Percentiles rank a stretch among this genome's conserved stretches.
Evolutionary conservation across 1,284 basidiomycete species (phyloP).

Genomic region (Cryptococcus sp.): DNA sequence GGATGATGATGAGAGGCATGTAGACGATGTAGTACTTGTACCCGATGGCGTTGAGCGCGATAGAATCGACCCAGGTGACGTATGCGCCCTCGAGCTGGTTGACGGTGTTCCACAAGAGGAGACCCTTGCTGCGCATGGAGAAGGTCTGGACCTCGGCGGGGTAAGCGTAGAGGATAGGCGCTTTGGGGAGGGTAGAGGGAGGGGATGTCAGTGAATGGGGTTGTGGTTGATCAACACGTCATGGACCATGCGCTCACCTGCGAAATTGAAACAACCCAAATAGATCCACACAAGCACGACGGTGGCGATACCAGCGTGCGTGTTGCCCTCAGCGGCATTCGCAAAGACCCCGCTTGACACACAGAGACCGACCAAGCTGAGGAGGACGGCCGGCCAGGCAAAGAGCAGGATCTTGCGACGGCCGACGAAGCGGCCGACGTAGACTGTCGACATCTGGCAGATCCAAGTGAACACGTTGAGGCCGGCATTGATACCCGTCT

Average conservation of each 20-base stretch:
- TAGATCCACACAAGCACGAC: slow-evolving; percentile 51
- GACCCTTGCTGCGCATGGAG: slow-evolving; percentile 48
- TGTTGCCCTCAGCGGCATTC: slow-evolving; percentile 29
- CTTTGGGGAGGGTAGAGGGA: not conserved
- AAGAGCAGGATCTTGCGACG: slow-evolving; percentile 44
- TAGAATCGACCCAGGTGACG: slow-evolving; percentile 45
- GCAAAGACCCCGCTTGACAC: slow-evolving; percentile 41
- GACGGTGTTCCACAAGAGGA: slow-evolving; percentile 50
- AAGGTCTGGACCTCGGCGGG: slow-evolving; percentile 50
- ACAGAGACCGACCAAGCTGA: slow-evolving; percentile 42
- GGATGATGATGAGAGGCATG: slow-evolving; percentile 44
- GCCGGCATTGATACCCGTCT: slow-evolving; percentile 51
- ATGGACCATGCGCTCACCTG: slow-evolving; percentile 19
- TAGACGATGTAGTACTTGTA: slow-evolving; percentile 49
- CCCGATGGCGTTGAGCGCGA: slow-evolving; percentile 48
- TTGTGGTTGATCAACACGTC: slow-evolving; percentile 9
- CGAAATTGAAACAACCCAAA: slow-evolving; percentile 47
- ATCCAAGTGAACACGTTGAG: slow-evolving; percentile 48
- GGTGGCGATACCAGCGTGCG: slow-evolving; percentile 36
- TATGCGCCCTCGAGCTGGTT: slow-evolving; percentile 36
- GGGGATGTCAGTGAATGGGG: slow-evolving; percentile 38
- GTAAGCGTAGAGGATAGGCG: slow-evolving; percentile 16
- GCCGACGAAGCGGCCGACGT: slow-evolving; percentile 38
- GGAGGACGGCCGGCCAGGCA: slow-evolving; percentile 46
- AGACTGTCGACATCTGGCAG: slow-evolving; percentile 44